A percentile compares a stretch with the other conserved stretches of the same genome.
phyloP scores from a whole-genome alignment of 2,329 filamentous ascomycete genomes.

The Ilyonectria destructans region DNA sequence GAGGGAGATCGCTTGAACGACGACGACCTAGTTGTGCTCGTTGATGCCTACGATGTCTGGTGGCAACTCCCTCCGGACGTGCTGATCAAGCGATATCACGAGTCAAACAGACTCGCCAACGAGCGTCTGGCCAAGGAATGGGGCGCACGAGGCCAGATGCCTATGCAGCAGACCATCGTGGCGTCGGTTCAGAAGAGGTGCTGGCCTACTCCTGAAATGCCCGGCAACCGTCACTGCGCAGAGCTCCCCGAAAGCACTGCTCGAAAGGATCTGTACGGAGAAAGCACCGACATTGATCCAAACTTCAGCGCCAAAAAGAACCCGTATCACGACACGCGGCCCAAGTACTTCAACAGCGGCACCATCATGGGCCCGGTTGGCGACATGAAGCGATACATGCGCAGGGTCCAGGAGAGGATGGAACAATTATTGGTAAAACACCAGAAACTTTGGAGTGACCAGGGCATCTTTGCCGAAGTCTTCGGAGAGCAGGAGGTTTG shows the following conservation, averaged over 20 bases:
- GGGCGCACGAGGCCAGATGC: not conserved
- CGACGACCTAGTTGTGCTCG: constrained; percentile 46
- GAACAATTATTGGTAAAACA: constrained; percentile 24
- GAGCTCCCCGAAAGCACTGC: constrained; percentile 36
- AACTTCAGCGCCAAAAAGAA: not conserved
- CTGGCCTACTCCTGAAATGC: constrained; percentile 25
- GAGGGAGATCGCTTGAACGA: constrained; percentile 36
- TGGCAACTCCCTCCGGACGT: constrained; percentile 51
- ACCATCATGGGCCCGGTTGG: constrained; percentile 47
- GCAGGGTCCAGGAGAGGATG: constrained; percentile 43
- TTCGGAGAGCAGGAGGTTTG: constrained; percentile 49
- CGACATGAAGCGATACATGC: constrained; percentile 44
- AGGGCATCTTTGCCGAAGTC: constrained; percentile 49
- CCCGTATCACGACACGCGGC: constrained; percentile 33
- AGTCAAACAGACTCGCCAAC: constrained; percentile 38
- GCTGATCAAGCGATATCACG: constrained; percentile 47
- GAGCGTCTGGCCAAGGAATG: constrained; percentile 30
- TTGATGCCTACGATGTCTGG: constrained; percentile 50
- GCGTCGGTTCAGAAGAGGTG: constrained; percentile 44
- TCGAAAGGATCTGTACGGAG: constrained; percentile 40
- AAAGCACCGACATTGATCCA: constrained; percentile 31
- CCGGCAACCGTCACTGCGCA: constrained; percentile 40
- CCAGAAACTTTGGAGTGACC: constrained; percentile 43
- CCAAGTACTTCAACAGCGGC: constrained; percentile 50
- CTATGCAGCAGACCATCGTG: constrained; percentile 44